Conservation (phyloP, 352 stramenopile genomes). For the Phytopythium delawarense region DNA sequence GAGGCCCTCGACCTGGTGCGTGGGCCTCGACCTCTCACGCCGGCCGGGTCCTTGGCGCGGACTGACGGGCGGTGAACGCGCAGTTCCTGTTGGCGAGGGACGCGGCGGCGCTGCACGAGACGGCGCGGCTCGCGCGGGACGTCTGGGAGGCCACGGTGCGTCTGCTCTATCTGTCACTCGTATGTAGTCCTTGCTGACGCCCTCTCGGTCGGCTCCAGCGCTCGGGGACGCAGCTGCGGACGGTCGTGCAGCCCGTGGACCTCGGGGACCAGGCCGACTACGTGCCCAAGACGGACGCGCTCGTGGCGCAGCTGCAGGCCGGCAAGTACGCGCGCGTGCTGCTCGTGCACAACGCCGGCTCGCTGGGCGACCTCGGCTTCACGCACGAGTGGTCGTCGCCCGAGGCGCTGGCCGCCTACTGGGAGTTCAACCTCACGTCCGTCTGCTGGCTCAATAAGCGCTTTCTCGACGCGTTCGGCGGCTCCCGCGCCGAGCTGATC, state of each 20-base stretch:
- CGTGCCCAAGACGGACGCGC: conserved; percentile 36
- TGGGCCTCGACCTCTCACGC: background rate
- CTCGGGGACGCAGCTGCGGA: conserved; percentile 18
- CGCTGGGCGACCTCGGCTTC: conserved; percentile 61
- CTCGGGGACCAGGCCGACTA: conserved; percentile 43
- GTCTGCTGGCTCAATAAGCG: conserved; percentile 81
- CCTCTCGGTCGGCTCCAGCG: too few relatives aligned
- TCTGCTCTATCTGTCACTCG: background rate
- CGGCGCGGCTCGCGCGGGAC: conserved; percentile 27
- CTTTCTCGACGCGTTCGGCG: conserved; percentile 60
- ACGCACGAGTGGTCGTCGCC: conserved; percentile 43
- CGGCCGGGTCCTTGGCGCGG: background rate
- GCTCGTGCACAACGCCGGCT: conserved; percentile 85
- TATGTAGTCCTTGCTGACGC: too few relatives aligned
- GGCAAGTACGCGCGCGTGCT: conserved; percentile 38
- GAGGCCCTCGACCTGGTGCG: conserved; percentile 51
- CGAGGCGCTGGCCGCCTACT: conserved; percentile 43
- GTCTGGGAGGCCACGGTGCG: conserved; percentile 25
- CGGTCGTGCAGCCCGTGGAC: conserved; percentile 39
- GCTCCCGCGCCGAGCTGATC: conserved; percentile 32
- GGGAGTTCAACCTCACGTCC: conserved; percentile 85
- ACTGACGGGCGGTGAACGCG: too few relatives aligned
- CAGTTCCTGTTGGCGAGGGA: conserved; percentile 59
- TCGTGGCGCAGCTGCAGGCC: conserved; percentile 28
- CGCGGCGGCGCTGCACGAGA: conserved; percentile 47